These are phyloP conservation scores for Micractinium conductrix DNA, from an alignment of 139 green algal species.

Conservation along the genomic window DNA sequence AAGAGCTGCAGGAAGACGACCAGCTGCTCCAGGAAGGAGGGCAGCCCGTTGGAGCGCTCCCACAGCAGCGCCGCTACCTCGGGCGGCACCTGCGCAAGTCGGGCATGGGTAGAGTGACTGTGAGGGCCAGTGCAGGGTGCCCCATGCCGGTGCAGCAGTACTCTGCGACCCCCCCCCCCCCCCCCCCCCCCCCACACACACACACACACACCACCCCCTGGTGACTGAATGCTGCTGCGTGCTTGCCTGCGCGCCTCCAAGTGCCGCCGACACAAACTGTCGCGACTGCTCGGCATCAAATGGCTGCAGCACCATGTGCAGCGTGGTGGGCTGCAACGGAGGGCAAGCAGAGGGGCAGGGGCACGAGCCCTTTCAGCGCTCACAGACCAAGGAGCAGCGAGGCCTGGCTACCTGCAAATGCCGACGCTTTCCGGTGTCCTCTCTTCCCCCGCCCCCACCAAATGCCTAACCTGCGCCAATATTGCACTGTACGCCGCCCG, in stretches of 20 bases:
- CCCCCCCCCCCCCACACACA: too few relatives aligned
- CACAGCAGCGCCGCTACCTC: conserved; percentile 65
- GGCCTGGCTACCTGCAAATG: too few relatives aligned
- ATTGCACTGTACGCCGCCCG: conserved; percentile 59
- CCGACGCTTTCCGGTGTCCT: neutral
- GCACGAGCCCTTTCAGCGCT: neutral
- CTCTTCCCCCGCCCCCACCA: neutral
- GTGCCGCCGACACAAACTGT: conserved; percentile 34
- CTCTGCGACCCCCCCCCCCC: too few relatives aligned
- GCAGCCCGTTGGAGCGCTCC: conserved; percentile 75
- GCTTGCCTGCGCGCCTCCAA: conserved; percentile 28
- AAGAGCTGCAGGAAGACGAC: conserved; percentile 48
- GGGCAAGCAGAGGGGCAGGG: neutral
- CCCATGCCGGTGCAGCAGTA: too few relatives aligned
- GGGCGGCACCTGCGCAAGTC: conserved; percentile 38
- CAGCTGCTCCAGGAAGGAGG: conserved; percentile 77
- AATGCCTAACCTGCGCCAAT: conserved; percentile 44
- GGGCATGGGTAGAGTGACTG: neutral
- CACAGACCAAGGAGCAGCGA: too few relatives aligned
- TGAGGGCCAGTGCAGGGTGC: too few relatives aligned
- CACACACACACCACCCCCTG: too few relatives aligned
- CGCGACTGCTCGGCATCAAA: conserved; percentile 47
- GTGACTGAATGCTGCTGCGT: too few relatives aligned
- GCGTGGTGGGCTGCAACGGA: conserved; percentile 45
- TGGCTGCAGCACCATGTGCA: conserved; percentile 50